These are phyloP conservation scores for Jaminaea rosea DNA, from an alignment of 1,284 basidiomycete genomes.

Conservation along the genomic window DNA sequence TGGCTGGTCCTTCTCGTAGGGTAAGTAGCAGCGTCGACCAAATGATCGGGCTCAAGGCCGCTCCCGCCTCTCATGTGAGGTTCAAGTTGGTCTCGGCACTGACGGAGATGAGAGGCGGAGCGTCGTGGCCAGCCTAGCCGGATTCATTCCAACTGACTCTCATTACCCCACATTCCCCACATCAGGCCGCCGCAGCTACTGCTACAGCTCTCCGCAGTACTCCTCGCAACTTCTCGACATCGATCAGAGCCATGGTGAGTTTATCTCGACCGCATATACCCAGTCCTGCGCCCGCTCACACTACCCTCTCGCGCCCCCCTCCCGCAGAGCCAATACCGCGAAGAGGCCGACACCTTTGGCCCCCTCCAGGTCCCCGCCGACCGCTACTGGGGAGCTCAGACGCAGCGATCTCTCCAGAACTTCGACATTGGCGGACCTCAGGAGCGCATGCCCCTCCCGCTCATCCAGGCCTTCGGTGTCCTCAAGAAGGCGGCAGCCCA, in stretches of 20 bases:
- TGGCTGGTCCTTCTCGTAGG: too few relatives aligned
- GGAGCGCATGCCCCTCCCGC: conserved; percentile 82
- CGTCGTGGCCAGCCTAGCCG: too few relatives aligned
- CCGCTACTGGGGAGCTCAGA: conserved; percentile 97
- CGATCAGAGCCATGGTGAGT: conserved; percentile 1
- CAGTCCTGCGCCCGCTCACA: background rate
- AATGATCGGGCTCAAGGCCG: too few relatives aligned
- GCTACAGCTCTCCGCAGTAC: background rate
- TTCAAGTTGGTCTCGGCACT: too few relatives aligned
- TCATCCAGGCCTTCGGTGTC: conserved; percentile 96
- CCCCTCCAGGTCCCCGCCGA: conserved; percentile 87
- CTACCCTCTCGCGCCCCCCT: background rate
- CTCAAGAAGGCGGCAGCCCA: conserved; percentile 94
- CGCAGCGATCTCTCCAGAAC: conserved; percentile 94
- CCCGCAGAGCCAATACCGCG: conserved; percentile 16
- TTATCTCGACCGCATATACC: too few relatives aligned
- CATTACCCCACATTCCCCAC: background rate
- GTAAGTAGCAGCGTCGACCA: too few relatives aligned
- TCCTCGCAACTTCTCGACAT: background rate
- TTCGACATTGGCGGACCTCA: conserved; percentile 94
- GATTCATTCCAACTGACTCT: background rate
- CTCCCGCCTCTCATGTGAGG: too few relatives aligned
- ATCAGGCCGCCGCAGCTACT: background rate
- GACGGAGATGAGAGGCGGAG: too few relatives aligned
- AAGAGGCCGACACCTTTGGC: conserved; percentile 68